phyloP scores from a whole-genome alignment of 75 land plant species.

The Cryptomeria japonica region DNA sequence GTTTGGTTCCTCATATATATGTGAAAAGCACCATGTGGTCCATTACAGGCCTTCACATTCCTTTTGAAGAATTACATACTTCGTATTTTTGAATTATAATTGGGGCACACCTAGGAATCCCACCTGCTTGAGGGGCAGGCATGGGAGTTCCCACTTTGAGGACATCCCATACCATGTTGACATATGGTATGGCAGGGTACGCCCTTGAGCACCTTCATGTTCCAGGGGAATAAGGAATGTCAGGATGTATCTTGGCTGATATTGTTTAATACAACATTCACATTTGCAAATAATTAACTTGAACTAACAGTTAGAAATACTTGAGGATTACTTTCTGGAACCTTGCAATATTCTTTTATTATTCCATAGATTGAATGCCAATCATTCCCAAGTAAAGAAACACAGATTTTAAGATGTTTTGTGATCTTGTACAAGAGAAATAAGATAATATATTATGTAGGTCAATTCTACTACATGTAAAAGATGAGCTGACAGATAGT shows the following conservation, averaged over 20 bases:
- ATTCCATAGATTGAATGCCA: not conserved
- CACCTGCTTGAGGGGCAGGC: not conserved
- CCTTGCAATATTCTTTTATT: not conserved
- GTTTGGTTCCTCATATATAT: not conserved
- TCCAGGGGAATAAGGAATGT: not conserved
- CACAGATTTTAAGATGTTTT: not conserved
- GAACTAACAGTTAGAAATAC: not conserved
- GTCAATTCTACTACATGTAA: not conserved
- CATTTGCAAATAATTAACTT: not conserved
- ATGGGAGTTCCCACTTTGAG: not conserved
- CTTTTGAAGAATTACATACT: not conserved
- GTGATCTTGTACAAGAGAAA: no score
- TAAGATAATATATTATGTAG: no score
- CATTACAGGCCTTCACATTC: not conserved
- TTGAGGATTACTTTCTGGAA: not conserved
- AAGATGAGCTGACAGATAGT: not conserved
- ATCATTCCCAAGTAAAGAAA: not conserved
- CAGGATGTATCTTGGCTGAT: not conserved
- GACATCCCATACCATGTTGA: not conserved
- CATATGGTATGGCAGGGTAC: not conserved
- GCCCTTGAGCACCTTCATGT: not conserved
- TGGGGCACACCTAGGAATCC: not conserved
- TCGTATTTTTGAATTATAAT: not conserved
- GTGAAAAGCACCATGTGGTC: not conserved
- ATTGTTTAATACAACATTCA: not conserved